A percentile compares a stretch with the other conserved stretches of the same genome.
Conservation (phyloP, 2,329 filamentous ascomycete species). For the Davidsoniella virescens region DNA sequence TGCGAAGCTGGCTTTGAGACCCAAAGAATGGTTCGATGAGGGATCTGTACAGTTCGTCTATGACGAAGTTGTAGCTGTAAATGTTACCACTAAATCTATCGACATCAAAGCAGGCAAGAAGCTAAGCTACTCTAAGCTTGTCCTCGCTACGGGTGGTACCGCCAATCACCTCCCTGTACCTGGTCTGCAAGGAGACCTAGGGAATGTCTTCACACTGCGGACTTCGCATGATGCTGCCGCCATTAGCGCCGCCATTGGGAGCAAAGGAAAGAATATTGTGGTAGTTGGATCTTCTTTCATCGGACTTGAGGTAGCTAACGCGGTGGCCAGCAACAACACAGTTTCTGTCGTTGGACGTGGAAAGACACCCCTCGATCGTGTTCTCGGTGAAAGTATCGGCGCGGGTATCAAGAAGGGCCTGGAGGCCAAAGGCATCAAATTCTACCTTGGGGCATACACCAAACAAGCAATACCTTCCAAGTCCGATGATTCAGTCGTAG, state of each 20-base stretch:
- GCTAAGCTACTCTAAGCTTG: slow-evolving; percentile 70
- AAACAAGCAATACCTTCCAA: slow-evolving; percentile 48
- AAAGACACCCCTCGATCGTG: slow-evolving; percentile 62
- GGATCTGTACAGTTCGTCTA: slow-evolving; percentile 40
- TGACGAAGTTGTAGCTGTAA: slow-evolving; percentile 53
- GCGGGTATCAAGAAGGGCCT: slow-evolving; percentile 62
- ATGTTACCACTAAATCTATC: slow-evolving; percentile 60
- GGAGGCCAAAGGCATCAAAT: slow-evolving; percentile 78
- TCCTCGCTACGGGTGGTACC: slow-evolving; percentile 75
- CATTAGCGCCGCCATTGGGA: slow-evolving; percentile 65
- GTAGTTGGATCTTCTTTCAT: slow-evolving; percentile 91
- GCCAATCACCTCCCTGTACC: slow-evolving; percentile 60
- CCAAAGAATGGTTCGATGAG: slow-evolving; percentile 59
- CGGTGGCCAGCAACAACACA: slow-evolving; percentile 60
- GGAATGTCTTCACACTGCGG: slow-evolving; percentile 76
- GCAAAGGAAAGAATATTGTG: slow-evolving; percentile 80
- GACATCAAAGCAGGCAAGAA: slow-evolving; percentile 56
- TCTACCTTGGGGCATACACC: slow-evolving; percentile 72
- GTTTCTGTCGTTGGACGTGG: slow-evolving; percentile 87
- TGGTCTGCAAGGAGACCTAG: slow-evolving; percentile 63
- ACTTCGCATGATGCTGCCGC: slow-evolving; percentile 59
- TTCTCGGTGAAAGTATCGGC: slow-evolving; percentile 72
- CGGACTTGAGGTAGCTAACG: slow-evolving; percentile 91
- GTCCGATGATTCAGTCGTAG: slow-evolving; percentile 54
- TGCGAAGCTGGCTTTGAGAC: slow-evolving; percentile 61